These are phyloP conservation scores for Candida palmyrensis DNA, from an alignment of 805 yeast genomes.

Conservation along the genomic window DNA sequence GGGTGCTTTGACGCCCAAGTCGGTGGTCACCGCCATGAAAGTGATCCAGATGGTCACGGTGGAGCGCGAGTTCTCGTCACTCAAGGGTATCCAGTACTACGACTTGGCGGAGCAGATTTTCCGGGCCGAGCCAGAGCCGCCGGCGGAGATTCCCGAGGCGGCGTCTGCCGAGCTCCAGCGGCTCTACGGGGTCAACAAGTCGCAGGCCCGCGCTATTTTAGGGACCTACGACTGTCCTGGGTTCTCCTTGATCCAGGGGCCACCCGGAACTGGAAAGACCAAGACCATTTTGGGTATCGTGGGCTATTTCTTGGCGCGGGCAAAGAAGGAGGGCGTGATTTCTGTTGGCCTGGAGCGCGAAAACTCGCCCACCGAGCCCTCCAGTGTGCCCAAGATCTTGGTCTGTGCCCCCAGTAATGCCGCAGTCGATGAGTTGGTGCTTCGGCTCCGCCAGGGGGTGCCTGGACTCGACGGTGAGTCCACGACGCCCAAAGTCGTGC, in stretches of 20 bases:
- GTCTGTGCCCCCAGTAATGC: constrained; percentile 99
- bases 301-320: constrained; percentile 60
- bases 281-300: constrained; percentile 91
- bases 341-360: constrained; percentile 15
- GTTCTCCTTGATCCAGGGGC: constrained; percentile 92
- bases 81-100: constrained; percentile 77
- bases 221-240: constrained; percentile 68
- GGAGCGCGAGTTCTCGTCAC: constrained; percentile 86
- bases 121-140: constrained; percentile 54
- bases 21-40: constrained; percentile 60
- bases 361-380: constrained; percentile 26
- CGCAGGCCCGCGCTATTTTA: constrained; percentile 88
- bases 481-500: constrained; percentile 64
- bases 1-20: constrained; percentile 55
- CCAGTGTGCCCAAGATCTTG: constrained; percentile 49
- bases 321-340: constrained; percentile 10
- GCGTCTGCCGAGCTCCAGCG: constrained; percentile 38
- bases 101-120: constrained; percentile 68
- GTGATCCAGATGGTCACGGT: constrained; percentile 86
- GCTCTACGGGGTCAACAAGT: constrained; percentile 63
- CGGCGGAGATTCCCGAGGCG: constrained; percentile 26
- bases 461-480: constrained; percentile 46
- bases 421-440: constrained; percentile 91
- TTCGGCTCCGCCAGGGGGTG: constrained; percentile 76
- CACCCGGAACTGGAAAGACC: constrained; percentile 99